Conservation (phyloP, 148 eudicot species). For the Fagopyrum esculentum region DNA sequence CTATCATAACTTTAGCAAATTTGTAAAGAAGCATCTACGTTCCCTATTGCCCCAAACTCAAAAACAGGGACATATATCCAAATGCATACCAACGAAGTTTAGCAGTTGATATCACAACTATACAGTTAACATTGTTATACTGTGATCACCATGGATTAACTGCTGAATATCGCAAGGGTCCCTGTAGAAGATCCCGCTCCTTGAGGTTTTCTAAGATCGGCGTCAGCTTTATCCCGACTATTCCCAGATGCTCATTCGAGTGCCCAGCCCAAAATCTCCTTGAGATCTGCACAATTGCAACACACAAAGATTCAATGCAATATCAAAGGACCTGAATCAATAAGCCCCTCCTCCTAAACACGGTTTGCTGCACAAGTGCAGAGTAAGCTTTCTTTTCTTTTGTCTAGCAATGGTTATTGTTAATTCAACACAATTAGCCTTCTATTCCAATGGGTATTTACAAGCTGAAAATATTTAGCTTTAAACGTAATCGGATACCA, state of each 20-base stretch:
- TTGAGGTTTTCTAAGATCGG: slow-evolving; percentile 52
- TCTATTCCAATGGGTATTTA: too few species aligned
- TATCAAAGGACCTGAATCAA: too few species aligned
- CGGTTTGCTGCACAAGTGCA: too few species aligned
- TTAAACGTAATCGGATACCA: neutral
- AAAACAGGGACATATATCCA: neutral
- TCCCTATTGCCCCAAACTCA: neutral
- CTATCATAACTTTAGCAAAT: too few species aligned
- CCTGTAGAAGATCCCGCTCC: slow-evolving; percentile 41
- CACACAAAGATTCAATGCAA: neutral
- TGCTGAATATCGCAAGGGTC: slow-evolving; percentile 50
- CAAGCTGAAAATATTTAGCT: too few species aligned
- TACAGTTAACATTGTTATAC: neutral
- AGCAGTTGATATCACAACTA: neutral
- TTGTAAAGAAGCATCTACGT: too few species aligned
- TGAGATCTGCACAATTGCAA: slow-evolving; percentile 46
- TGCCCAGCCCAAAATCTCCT: slow-evolving; percentile 53
- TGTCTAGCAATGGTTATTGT: too few species aligned
- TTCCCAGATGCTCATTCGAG: slow-evolving; percentile 51
- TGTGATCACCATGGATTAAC: slow-evolving; percentile 15
- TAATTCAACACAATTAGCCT: too few species aligned
- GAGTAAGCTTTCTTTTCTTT: too few species aligned
- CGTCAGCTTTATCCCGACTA: slow-evolving; percentile 66
- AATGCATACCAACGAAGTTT: neutral
- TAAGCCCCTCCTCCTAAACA: too few species aligned